Evolutionary conservation across 2,329 filamentous ascomycete species (phyloP).

Genomic region (Rhytidhysteron rufulum): DNA sequence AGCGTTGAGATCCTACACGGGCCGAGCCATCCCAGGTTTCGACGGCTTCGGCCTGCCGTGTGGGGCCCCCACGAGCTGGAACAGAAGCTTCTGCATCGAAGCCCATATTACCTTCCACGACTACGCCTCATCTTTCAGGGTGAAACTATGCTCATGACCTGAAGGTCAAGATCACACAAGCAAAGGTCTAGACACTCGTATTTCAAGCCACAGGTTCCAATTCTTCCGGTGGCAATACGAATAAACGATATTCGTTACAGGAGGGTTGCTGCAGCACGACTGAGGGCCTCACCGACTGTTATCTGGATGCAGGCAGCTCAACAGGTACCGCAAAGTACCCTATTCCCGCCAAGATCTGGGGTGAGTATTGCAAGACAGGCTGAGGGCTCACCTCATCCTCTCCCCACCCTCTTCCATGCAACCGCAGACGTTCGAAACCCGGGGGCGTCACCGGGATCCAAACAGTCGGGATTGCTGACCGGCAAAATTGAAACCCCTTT

Average conservation of each 20-base stretch:
- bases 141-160: too few species aligned
- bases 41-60: background rate
- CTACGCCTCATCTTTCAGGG: too few species aligned
- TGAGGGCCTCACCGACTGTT: too few species aligned
- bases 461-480: conserved; percentile 14
- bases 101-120: too few species aligned
- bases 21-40: background rate
- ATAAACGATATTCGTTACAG: too few species aligned
- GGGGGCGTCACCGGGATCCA: conserved; percentile 22
- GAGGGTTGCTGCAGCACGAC: too few species aligned
- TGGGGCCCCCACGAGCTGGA: background rate
- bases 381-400: conserved; percentile 7
- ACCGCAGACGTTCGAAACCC: too few species aligned
- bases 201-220: background rate
- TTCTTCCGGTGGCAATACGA: conserved; percentile 1
- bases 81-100: too few species aligned
- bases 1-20: background rate
- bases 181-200: background rate
- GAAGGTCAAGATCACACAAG: background rate
- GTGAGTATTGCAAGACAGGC: conserved; percentile 8
- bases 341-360: conserved; percentile 1
- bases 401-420: conserved; percentile 7
- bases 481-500: conserved; percentile 13
- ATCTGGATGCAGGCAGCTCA: too few species aligned
- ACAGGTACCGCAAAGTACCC: too few species aligned